Conservation (phyloP, 768 basidiomycete species). For the Termitomyces sp. region DNA sequence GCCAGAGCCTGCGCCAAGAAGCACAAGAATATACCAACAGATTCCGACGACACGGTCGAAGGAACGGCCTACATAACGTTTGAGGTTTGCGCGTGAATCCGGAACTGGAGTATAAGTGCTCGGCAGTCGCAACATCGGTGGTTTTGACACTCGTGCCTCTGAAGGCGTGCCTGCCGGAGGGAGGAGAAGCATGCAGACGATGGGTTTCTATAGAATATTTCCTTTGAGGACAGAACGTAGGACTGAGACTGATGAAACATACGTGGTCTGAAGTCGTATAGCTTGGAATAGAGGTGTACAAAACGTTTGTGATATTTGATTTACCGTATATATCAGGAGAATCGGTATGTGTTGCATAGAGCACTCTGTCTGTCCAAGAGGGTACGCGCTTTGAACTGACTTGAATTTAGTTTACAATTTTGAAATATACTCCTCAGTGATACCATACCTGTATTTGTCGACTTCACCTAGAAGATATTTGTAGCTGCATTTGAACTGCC, state of each 20-base stretch:
- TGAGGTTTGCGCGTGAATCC: constrained; percentile 50
- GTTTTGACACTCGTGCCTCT: constrained; percentile 12
- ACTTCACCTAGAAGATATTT: constrained; percentile 82
- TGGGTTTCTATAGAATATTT: constrained; percentile 64
- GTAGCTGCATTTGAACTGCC: constrained; percentile 88
- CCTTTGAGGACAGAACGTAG: neutral
- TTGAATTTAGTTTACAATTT: constrained; percentile 4
- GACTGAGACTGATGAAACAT: constrained; percentile 19
- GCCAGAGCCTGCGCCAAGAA: constrained; percentile 76
- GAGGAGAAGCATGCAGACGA: constrained; percentile 64
- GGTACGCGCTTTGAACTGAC: constrained; percentile 68
- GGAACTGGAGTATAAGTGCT: constrained; percentile 45
- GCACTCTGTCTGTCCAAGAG: constrained; percentile 90
- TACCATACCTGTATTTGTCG: constrained; percentile 74
- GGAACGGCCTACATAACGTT: constrained; percentile 60
- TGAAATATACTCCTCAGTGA: neutral
- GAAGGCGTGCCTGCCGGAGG: constrained; percentile 28
- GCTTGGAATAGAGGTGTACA: constrained; percentile 79
- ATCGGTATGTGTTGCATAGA: constrained; percentile 78
- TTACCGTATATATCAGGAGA: constrained; percentile 45
- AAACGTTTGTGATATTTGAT: constrained; percentile 56
- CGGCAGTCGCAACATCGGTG: constrained; percentile 51
- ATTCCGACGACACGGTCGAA: constrained; percentile 77
- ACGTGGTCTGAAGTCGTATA: constrained; percentile 92
- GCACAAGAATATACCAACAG: constrained; percentile 71